Percentiles rank a stretch among this genome's conserved stretches.
Conservation (phyloP, 805 yeast species). For the Kodamaea neixiangensis region DNA sequence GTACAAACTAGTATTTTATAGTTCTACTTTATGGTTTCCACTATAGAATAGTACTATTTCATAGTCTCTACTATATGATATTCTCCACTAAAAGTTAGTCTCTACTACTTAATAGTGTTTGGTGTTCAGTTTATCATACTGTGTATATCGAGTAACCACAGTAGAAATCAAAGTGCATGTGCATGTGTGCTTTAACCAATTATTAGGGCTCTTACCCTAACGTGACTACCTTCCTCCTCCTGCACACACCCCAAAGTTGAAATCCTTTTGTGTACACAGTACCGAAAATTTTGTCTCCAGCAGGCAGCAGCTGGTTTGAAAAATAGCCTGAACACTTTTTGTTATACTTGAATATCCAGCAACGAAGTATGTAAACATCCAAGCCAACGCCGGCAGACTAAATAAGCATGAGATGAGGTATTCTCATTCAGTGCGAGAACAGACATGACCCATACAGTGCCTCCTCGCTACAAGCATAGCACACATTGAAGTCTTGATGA, state of each 20-base stretch:
- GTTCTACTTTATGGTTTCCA: too few relatives aligned
- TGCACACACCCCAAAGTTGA: conserved; percentile 8
- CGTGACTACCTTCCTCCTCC: not conserved
- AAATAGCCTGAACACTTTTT: conserved; percentile 6
- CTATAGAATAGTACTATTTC: too few relatives aligned
- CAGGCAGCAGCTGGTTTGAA: conserved; percentile 1
- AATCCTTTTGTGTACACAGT: not conserved
- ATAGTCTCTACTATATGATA: too few relatives aligned
- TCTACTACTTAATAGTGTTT: too few relatives aligned
- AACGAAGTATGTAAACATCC: conserved; percentile 10
- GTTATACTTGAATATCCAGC: conserved; percentile 9
- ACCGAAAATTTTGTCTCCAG: conserved; percentile 2
- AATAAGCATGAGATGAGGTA: not conserved
- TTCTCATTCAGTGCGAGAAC: not conserved
- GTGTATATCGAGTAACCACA: too few relatives aligned
- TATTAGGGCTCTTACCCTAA: conserved; percentile 10
- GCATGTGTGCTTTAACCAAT: too few relatives aligned
- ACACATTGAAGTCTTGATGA: not conserved
- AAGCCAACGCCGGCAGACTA: not conserved
- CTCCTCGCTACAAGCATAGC: not conserved
- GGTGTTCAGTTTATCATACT: too few relatives aligned
- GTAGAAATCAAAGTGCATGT: too few relatives aligned
- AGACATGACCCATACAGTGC: not conserved
- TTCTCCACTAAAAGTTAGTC: too few relatives aligned
- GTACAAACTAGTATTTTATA: too few relatives aligned